Evolutionary conservation across 2,329 filamentous ascomycete genomes (phyloP).

Genomic region (Anisogramma anomala): DNA sequence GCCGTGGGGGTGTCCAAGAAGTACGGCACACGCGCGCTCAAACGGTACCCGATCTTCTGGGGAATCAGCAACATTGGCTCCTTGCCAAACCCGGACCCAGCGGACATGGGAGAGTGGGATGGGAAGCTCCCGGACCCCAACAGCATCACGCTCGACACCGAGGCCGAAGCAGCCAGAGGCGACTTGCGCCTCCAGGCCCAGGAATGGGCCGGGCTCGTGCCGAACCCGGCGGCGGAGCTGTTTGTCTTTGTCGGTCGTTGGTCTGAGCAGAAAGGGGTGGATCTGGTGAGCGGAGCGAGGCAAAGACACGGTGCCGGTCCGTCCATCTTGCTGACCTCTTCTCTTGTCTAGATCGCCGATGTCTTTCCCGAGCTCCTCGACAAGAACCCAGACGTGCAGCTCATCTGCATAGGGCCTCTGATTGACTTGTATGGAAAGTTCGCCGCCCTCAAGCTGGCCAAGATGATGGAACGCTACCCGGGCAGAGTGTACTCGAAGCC

Average conservation of each 20-base stretch:
- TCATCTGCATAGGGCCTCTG: slow-evolving; percentile 52
- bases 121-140: slow-evolving; percentile 7
- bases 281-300: slow-evolving; percentile 35
- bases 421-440: slow-evolving; percentile 60
- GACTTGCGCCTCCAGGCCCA: slow-evolving; percentile 49
- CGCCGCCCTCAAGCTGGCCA: slow-evolving; percentile 51
- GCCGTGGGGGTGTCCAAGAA: slow-evolving; percentile 55
- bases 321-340: neutral
- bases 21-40: slow-evolving; percentile 37
- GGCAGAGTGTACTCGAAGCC: slow-evolving; percentile 56
- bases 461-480: slow-evolving; percentile 54
- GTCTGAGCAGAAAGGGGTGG: slow-evolving; percentile 58
- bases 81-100: slow-evolving; percentile 51
- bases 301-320: neutral
- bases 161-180: slow-evolving; percentile 40
- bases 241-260: slow-evolving; percentile 59
- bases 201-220: slow-evolving; percentile 53
- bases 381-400: slow-evolving; percentile 45
- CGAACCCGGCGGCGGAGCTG: slow-evolving; percentile 49
- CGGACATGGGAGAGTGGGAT: slow-evolving; percentile 48
- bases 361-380: slow-evolving; percentile 54
- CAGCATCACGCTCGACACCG: slow-evolving; percentile 40
- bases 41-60: slow-evolving; percentile 58
- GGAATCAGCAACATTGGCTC: slow-evolving; percentile 48
- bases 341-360: slow-evolving; percentile 41